Percentiles rank a stretch among this genome's conserved stretches.
Conservation (phyloP, 169 alveolate species). For the Cryptosporidium muris region DNA sequence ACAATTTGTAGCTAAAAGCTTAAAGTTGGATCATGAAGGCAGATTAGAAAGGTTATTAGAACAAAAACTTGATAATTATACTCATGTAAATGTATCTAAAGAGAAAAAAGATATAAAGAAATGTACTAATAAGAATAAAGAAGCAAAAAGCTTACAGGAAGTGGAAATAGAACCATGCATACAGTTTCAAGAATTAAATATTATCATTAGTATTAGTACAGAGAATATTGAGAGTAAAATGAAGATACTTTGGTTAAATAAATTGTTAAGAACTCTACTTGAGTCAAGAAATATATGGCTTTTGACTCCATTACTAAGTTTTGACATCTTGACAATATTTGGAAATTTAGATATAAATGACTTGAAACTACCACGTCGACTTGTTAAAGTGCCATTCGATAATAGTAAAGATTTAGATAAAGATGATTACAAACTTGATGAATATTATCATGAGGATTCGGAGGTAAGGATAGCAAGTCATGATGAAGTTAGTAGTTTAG, state of each 20-base stretch:
- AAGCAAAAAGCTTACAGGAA: background rate
- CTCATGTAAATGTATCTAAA: background rate
- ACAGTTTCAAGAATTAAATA: slow-evolving; percentile 40
- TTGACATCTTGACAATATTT: slow-evolving; percentile 18
- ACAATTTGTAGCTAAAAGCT: background rate
- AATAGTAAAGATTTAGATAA: slow-evolving; percentile 16
- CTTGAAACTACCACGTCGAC: slow-evolving; percentile 4
- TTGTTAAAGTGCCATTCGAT: slow-evolving; percentile 10
- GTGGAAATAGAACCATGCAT: slow-evolving; percentile 18
- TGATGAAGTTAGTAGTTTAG: background rate
- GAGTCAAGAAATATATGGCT: slow-evolving; percentile 2
- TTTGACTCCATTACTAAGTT: background rate
- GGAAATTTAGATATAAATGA: slow-evolving; percentile 36
- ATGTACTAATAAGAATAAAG: slow-evolving; percentile 2
- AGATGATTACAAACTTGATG: slow-evolving; percentile 53
- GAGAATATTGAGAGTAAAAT: slow-evolving; percentile 12
- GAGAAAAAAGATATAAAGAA: slow-evolving; percentile 17
- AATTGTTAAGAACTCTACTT: background rate
- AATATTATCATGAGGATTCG: slow-evolving; percentile 35
- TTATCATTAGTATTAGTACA: slow-evolving; percentile 29
- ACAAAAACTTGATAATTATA: background rate
- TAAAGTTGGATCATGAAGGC: no score
- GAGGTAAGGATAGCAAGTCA: background rate
- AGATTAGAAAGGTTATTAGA: background rate
- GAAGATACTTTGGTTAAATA: slow-evolving; percentile 40